A percentile compares a stretch with the other conserved stretches of the same genome.
These are phyloP conservation scores for Lagerstroemia speciosa DNA, from an alignment of 345 rosid species.

Conservation along the genomic window DNA sequence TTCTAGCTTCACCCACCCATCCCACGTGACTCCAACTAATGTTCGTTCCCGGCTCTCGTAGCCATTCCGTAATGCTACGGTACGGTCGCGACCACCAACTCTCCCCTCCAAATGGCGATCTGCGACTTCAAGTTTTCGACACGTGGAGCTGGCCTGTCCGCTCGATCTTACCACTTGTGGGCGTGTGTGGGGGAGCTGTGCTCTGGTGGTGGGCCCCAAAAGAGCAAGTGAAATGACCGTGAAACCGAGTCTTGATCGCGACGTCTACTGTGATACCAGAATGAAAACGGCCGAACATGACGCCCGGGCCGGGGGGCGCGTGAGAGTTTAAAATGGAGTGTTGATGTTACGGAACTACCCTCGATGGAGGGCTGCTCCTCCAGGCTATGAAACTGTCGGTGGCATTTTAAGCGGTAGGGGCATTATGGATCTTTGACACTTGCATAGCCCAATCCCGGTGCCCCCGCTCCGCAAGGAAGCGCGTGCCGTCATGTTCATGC, in stretches of 20 bases:
- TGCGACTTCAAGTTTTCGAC: not conserved
- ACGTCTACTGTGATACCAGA: not conserved
- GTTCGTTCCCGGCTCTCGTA: not conserved
- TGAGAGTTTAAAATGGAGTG: not conserved
- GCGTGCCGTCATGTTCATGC: not conserved
- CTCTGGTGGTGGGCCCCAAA: not conserved
- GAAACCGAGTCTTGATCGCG: not conserved
- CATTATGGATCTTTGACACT: not conserved
- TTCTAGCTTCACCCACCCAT: not conserved
- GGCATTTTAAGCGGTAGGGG: not conserved
- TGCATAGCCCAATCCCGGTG: not conserved
- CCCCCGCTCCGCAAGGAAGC: not conserved
- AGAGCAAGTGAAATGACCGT: not conserved
- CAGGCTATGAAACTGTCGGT: constrained; percentile 6
- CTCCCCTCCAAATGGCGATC: not conserved
- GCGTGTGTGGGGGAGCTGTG: not conserved
- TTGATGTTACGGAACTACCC: not conserved
- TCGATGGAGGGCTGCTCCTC: not conserved
- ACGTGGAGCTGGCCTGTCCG: not conserved
- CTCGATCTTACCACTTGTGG: not conserved
- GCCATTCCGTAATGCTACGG: not conserved
- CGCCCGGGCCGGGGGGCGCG: not conserved
- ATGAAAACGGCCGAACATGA: not conserved
- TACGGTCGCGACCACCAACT: not conserved
- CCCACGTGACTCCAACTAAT: constrained; percentile 7